phyloP scores from a whole-genome alignment of 2,329 filamentous ascomycete genomes.

The Colletotrichum acutatum region DNA sequence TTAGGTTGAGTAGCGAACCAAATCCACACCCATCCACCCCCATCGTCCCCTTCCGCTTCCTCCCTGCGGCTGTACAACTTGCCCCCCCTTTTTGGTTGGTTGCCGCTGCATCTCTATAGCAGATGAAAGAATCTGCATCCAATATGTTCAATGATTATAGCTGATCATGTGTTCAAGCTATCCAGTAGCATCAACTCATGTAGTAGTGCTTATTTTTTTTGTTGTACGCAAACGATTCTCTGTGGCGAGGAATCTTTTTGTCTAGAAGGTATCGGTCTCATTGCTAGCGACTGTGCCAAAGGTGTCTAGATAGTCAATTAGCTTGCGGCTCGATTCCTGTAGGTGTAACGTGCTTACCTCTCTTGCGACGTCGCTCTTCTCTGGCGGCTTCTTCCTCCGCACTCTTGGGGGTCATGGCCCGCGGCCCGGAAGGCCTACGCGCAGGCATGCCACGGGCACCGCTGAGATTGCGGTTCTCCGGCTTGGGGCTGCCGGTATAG shows the following conservation, averaged over 20 bases:
- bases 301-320: slow-evolving; percentile 53
- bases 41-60: neutral
- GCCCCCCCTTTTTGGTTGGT: neutral
- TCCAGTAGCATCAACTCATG: slow-evolving; percentile 26
- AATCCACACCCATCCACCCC: neutral
- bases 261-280: slow-evolving; percentile 66
- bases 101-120: slow-evolving; percentile 26
- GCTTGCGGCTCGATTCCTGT: neutral
- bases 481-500: slow-evolving; percentile 63
- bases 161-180: slow-evolving; percentile 30
- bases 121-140: slow-evolving; percentile 28
- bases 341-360: slow-evolving; percentile 56
- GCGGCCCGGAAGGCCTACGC: slow-evolving; percentile 66
- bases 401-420: slow-evolving; percentile 70
- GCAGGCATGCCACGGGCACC: slow-evolving; percentile 62
- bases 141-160: slow-evolving; percentile 34
- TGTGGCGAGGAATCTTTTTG: slow-evolving; percentile 15
- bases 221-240: slow-evolving; percentile 6
- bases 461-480: slow-evolving; percentile 68
- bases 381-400: slow-evolving; percentile 57
- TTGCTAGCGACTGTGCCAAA: slow-evolving; percentile 63
- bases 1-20: slow-evolving; percentile 34
- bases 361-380: slow-evolving; percentile 64
- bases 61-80: neutral
- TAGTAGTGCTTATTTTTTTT: slow-evolving; percentile 6